phyloP scores from a whole-genome alignment of 495 filamentous ascomycete species.

The Neurospora intermedia region DNA sequence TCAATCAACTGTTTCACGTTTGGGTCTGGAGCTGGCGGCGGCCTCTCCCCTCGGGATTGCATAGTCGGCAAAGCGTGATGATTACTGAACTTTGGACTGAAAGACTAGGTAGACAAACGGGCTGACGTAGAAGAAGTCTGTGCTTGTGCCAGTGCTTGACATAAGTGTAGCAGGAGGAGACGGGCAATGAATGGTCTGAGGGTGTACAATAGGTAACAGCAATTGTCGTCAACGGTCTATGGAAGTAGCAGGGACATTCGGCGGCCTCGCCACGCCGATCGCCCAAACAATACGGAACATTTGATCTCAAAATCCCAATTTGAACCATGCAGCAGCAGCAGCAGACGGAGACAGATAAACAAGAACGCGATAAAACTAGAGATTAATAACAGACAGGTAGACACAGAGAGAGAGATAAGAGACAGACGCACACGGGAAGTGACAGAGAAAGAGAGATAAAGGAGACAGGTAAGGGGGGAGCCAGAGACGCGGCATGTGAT shows the following conservation, averaged over 20 bases:
- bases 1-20: not conserved
- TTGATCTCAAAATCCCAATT: not conserved
- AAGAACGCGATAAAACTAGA: conserved; percentile 14
- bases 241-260: not conserved
- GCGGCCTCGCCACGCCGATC: not conserved
- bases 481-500: not conserved
- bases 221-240: not conserved
- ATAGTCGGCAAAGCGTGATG: not conserved
- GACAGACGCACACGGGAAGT: conserved; percentile 1
- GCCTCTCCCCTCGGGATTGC: not conserved
- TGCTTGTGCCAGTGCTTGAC: not conserved
- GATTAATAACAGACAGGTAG: conserved; percentile 25
- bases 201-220: not conserved
- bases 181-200: not conserved
- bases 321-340: conserved; percentile 1
- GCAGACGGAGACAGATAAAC: conserved; percentile 5
- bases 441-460: conserved; percentile 7
- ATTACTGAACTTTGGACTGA: not conserved
- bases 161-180: not conserved
- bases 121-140: not conserved
- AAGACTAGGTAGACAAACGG: not conserved
- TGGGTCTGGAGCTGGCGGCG: not conserved
- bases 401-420: not conserved
- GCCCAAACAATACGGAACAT: not conserved
- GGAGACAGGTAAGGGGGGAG: not conserved